Conservation (phyloP, 805 yeast species). For the Diddensiella caesifluorescens region DNA sequence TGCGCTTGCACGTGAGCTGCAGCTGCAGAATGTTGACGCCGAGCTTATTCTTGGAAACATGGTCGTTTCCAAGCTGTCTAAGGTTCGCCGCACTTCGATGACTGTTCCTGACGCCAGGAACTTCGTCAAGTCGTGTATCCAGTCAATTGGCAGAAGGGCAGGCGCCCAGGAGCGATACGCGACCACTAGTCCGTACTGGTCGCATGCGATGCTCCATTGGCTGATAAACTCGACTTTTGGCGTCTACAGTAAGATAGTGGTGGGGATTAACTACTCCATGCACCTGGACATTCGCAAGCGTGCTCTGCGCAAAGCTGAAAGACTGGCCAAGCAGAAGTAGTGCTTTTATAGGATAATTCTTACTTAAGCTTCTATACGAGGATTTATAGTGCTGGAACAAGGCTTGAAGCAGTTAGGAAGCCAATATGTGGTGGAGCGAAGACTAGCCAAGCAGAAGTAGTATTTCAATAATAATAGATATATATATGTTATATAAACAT, state of each 20-base stretch:
- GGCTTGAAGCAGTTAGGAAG: too few species aligned
- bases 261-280: slow-evolving; percentile 62
- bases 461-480: too few species aligned
- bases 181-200: slow-evolving; percentile 86
- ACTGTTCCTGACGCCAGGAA: slow-evolving; percentile 75
- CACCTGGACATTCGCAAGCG: slow-evolving; percentile 75
- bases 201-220: slow-evolving; percentile 91
- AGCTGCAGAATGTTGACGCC: slow-evolving; percentile 67
- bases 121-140: slow-evolving; percentile 71
- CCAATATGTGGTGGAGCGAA: too few species aligned
- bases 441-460: too few species aligned
- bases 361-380: too few species aligned
- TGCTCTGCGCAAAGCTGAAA: slow-evolving; percentile 70
- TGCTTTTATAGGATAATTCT: not conserved
- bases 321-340: slow-evolving; percentile 19
- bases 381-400: too few species aligned
- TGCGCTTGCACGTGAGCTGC: slow-evolving; percentile 82
- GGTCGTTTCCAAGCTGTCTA: slow-evolving; percentile 94
- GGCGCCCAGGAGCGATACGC: slow-evolving; percentile 92
- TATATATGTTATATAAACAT: too few species aligned
- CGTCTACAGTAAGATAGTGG: slow-evolving; percentile 66
- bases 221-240: slow-evolving; percentile 72
- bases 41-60: slow-evolving; percentile 80
- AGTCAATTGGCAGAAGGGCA: slow-evolving; percentile 69
- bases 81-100: slow-evolving; percentile 69